A percentile compares a stretch with the other conserved stretches of the same genome.
These are phyloP conservation scores for Aspergillus japonicus DNA, from an alignment of 2,329 filamentous ascomycete genomes.

Conservation along the genomic window DNA sequence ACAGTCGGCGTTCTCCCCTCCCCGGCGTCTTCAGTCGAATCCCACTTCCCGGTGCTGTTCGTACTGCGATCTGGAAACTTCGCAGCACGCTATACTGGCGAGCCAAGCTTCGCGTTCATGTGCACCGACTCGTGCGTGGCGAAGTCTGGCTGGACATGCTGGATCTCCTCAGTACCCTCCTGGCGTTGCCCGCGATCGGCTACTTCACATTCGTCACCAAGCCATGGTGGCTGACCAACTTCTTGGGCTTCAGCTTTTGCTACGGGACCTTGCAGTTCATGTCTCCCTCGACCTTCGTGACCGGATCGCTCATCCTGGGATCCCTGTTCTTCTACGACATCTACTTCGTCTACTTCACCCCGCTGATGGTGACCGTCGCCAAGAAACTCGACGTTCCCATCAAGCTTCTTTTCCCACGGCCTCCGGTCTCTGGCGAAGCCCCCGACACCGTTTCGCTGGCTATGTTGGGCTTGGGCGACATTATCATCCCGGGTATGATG, in stretches of 20 bases:
- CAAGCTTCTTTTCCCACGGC: conserved; percentile 81
- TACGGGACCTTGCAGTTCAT: conserved; percentile 80
- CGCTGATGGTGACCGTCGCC: conserved; percentile 64
- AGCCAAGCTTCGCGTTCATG: conserved; percentile 51
- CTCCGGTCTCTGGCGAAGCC: conserved; percentile 49
- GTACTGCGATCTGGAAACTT: conserved; percentile 48
- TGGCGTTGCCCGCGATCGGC: conserved; percentile 55
- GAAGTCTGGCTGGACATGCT: conserved; percentile 47
- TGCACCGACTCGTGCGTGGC: conserved; percentile 53
- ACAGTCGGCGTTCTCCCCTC: conserved; percentile 48
- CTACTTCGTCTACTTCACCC: conserved; percentile 60
- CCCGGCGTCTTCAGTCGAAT: conserved; percentile 51
- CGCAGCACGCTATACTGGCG: conserved; percentile 52
- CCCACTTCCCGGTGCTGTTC: conserved; percentile 41
- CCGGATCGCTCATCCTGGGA: conserved; percentile 71
- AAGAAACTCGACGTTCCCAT: conserved; percentile 88
- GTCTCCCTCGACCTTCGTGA: conserved; percentile 84
- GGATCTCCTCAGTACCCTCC: conserved; percentile 55
- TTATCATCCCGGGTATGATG: conserved; percentile 88
- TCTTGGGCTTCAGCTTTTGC: conserved; percentile 82
- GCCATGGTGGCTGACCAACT: conserved; percentile 74
- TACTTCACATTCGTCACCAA: conserved; percentile 65
- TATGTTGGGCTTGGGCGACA: conserved; percentile 92
- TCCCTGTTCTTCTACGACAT: conserved; percentile 95
- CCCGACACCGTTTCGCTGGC: conserved; percentile 49